A percentile compares a stretch with the other conserved stretches of the same genome.
Conservation (phyloP, 2,329 filamentous ascomycete species). For the Dactylellina sp. region DNA sequence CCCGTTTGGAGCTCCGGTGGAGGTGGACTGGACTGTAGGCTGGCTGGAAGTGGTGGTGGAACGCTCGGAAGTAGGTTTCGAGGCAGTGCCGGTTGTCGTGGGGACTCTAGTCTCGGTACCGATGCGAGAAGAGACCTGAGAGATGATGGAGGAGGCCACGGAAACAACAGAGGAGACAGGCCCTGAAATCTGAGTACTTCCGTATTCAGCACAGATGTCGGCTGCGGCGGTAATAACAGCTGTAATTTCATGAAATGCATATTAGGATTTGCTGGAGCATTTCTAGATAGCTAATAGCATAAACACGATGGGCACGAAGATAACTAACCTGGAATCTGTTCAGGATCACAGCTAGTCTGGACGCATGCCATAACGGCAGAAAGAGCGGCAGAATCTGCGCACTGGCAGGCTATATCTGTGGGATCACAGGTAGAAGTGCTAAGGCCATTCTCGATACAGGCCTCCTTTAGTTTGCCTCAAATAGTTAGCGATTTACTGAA, state of each 20-base stretch:
- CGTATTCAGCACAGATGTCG: conserved; percentile 35
- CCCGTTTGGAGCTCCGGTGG: conserved; percentile 22
- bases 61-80: background rate
- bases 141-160: background rate
- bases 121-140: conserved; percentile 18
- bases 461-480: conserved; percentile 4
- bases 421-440: conserved; percentile 42
- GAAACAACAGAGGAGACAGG: conserved; percentile 23
- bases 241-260: background rate
- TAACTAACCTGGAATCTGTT: conserved; percentile 33
- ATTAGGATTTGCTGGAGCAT: too few relatives aligned
- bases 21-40: background rate
- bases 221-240: conserved; percentile 44
- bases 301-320: too few relatives aligned
- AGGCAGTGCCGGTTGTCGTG: background rate
- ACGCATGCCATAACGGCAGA: conserved; percentile 34
- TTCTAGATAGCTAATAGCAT: too few relatives aligned
- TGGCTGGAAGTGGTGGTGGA: background rate
- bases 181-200: conserved; percentile 1
- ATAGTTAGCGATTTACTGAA: background rate
- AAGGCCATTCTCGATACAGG: conserved; percentile 39
- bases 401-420: conserved; percentile 39
- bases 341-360: conserved; percentile 17
- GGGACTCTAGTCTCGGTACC: background rate
- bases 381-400: conserved; percentile 34